phyloP scores from a whole-genome alignment of 805 yeast genomes.

The Yamadazyma olivae region DNA sequence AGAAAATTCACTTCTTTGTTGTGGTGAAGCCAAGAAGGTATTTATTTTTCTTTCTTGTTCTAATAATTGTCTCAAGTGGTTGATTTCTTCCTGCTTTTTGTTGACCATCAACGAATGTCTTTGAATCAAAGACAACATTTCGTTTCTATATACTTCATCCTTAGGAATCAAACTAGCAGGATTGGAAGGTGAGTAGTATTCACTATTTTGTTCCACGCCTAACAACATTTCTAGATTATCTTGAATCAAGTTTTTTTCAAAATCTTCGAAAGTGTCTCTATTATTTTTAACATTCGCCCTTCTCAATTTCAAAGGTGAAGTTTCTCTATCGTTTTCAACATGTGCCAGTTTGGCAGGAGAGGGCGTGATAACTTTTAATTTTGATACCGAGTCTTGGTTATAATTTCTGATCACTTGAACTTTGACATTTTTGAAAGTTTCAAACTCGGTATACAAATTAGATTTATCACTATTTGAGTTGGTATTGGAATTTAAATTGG shows the following conservation, averaged over 20 bases:
- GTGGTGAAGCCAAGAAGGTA: conserved; percentile 9
- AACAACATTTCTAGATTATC: no score
- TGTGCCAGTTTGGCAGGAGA: not conserved
- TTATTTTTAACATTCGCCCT: no score
- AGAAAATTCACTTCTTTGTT: not conserved
- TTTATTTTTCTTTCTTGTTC: conserved; percentile 20
- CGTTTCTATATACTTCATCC: conserved; percentile 18
- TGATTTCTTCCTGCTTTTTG: conserved; percentile 25
- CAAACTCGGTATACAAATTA: conserved; percentile 10
- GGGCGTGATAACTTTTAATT: conserved; percentile 12
- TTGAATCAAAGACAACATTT: conserved; percentile 21
- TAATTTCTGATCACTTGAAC: conserved; percentile 9
- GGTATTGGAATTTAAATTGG: not conserved
- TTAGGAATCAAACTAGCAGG: conserved; percentile 5
- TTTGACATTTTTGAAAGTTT: conserved; percentile 13
- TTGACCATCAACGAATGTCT: conserved; percentile 19
- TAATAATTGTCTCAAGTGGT: conserved; percentile 19
- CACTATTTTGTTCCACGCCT: no score
- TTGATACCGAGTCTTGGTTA: conserved; percentile 1
- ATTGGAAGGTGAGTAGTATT: not conserved
- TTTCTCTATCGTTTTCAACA: no score
- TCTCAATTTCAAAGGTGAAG: not conserved
- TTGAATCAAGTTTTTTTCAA: no score
- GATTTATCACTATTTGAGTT: conserved; percentile 4
- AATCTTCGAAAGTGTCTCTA: not conserved